Conservation (phyloP, 1,284 basidiomycete genomes). For the Puccinia hordei region DNA sequence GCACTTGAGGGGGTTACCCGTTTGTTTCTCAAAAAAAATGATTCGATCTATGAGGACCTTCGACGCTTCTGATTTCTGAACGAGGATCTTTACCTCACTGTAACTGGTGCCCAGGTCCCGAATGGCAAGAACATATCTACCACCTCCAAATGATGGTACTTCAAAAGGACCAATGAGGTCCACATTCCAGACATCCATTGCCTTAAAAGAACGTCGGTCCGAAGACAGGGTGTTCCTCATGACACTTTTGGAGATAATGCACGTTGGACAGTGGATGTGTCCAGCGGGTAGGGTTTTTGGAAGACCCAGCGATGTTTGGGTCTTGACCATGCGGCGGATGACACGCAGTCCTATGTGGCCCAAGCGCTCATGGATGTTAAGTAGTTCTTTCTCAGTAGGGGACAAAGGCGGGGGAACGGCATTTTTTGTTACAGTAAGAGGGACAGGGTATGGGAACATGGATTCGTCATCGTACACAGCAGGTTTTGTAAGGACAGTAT, state of each 20-base stretch:
- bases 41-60: neutral
- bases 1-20: neutral
- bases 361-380: neutral
- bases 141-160: neutral
- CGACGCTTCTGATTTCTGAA: neutral
- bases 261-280: neutral
- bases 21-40: neutral
- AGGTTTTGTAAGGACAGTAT: neutral
- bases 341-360: neutral
- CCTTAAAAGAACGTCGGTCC: neutral
- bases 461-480: no score
- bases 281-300: neutral
- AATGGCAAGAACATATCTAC: neutral
- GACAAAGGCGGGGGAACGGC: neutral
- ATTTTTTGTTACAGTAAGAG: no score
- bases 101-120: neutral
- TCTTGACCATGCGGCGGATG: neutral
- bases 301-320: neutral
- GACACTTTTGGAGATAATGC: neutral
- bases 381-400: neutral
- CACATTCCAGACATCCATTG: neutral
- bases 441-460: no score
- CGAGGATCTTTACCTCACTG: neutral
- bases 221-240: neutral
- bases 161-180: constrained; percentile 30